Evolutionary conservation across 768 basidiomycete species (phyloP), one percentile per base, ranked within the genome.

Genomic region (Tulasnella sp.): DNA sequence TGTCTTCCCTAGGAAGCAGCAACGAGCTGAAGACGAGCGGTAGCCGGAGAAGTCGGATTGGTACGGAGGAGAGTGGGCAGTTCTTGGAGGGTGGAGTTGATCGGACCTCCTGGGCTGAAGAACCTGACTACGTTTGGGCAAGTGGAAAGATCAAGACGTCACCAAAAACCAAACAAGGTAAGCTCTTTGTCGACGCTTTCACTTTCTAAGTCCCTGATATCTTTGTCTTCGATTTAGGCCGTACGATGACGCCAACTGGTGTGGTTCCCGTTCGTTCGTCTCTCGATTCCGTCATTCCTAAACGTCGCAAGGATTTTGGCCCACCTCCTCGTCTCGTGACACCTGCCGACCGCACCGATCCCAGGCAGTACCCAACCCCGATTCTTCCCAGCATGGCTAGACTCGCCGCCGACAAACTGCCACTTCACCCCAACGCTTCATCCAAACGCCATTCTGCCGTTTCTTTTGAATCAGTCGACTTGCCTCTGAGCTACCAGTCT

Each of bases 111-210:
- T 77, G 69, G 75, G 75, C 75, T 29, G 69, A 37, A 29, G 55
- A 77, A n/a, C 75, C 75, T 32, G 40, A 39, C 39, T 77, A 77
- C 57, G 75, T 77, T 20, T 77, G 75, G 75, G 61, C 75, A 39
- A 70, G 55, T 23, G 75, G 51, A 32, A 77, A 77, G 57, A 37
- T 77, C 7, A 70, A 23, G 15, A 77, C 18, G 46, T 40, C 72
- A 11, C 72, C 72, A 26, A 73, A 73, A 15, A 35, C 20, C 13
- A 73, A 73, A 44, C 72, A 73, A 48, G 35, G 72, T 29, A 26
- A 37, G 44, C 26, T n/a, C n/a, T n/a, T n/a, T n/a, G n/a, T n/a
- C n/a, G n/a, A n/a, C n/a, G n/a, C n/a, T n/a, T n/a, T n/a, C n/a
- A n/a, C n/a, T n/a, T n/a, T n/a, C n/a, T n/a, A n/a, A n/a, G n/a